Evolutionary conservation across 306 rosid species (phyloP).

Genomic region (Biancaea sappan): DNA sequence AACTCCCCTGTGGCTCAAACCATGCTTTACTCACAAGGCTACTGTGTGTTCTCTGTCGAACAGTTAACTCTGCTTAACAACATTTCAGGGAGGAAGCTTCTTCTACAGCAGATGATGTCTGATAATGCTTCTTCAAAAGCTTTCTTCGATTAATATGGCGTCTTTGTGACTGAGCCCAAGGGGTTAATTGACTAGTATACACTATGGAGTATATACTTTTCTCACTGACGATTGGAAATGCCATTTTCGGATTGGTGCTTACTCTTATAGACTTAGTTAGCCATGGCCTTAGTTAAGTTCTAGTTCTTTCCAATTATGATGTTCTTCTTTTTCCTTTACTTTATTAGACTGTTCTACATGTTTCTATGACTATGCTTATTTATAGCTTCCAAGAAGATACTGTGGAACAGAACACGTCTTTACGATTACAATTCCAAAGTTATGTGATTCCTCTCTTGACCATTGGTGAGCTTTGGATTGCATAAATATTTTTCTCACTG

Average conservation of each 20-base stretch:
- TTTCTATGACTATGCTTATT: background rate
- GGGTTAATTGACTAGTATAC: background rate
- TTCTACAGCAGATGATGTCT: background rate
- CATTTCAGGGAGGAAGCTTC: conserved; percentile 25
- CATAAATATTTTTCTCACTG: background rate
- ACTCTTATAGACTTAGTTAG: background rate
- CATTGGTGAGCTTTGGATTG: background rate
- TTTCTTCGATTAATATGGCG: conserved; percentile 24
- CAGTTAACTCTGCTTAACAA: conserved; percentile 52
- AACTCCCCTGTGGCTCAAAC: conserved; percentile 84
- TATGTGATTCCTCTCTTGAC: background rate
- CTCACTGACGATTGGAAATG: background rate
- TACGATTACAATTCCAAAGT: background rate
- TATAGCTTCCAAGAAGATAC: background rate
- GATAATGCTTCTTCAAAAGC: conserved; percentile 28
- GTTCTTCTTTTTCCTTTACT: background rate
- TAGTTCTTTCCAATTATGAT: background rate
- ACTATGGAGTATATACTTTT: background rate
- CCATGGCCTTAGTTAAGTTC: background rate
- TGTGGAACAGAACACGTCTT: background rate
- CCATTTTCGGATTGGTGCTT: background rate
- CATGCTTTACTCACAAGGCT: conserved; percentile 55
- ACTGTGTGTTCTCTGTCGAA: conserved; percentile 69
- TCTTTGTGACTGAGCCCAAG: background rate
- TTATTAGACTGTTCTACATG: background rate